A percentile compares a stretch with the other conserved stretches of the same genome.
Conservation (phyloP, 805 yeast species). For the Dipodascus albidus region DNA sequence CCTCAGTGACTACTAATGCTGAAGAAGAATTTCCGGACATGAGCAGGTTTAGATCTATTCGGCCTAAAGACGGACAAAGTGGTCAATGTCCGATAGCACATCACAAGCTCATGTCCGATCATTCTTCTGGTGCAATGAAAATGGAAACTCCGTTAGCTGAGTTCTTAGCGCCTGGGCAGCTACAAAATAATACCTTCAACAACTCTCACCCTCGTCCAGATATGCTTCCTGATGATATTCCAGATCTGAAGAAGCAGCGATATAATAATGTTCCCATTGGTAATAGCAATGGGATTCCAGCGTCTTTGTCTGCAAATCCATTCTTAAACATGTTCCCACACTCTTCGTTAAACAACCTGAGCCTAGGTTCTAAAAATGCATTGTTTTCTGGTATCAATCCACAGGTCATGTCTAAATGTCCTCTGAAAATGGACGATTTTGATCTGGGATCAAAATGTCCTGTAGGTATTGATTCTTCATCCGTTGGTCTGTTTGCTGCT, state of each 20-base stretch:
- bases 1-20: background rate
- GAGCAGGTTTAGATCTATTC: background rate
- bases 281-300: background rate
- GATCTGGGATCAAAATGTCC: constrained; percentile 1
- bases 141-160: background rate
- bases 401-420: background rate
- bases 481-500: background rate
- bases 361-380: background rate
- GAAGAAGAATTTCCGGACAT: background rate
- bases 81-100: background rate
- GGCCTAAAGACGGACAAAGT: background rate
- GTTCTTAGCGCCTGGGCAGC: background rate
- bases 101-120: background rate
- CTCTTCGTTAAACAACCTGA: background rate
- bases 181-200: background rate
- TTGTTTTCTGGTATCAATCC: constrained; percentile 1
- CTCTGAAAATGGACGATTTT: background rate
- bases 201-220: background rate
- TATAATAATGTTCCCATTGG: background rate
- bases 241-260: background rate
- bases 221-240: background rate
- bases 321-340: background rate
- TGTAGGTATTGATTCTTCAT: background rate
- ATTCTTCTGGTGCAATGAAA: background rate
- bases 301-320: background rate